Evolutionary conservation across 1,139 yeast genomes (phyloP), one percentile per base, ranked within the genome.

Genomic region (Meyerozyma athensensis): DNA sequence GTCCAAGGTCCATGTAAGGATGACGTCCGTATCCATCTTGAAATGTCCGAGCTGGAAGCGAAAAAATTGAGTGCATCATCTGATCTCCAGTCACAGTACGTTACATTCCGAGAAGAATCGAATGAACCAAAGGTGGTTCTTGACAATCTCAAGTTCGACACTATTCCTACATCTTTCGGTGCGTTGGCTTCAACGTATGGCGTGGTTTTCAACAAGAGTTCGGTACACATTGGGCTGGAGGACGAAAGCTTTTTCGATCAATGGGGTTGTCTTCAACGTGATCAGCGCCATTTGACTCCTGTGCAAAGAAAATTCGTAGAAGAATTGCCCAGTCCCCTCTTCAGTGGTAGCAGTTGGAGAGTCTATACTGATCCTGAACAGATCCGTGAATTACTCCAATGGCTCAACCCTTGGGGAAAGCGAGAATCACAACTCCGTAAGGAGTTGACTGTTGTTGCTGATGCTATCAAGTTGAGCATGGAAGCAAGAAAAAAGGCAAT

Each of bases 1-100:
- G 75, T 92, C 3, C 97, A 90, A 59, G 99, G 99, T 0, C 97
- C 98, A 1, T 67, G 79, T 3, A 67, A 68, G 17, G 82, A 77
- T 36, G 95, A 89, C 47, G 56, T 77, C 17, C 53, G 58, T 19
- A 59, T 59, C 8, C 70, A 68, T 36, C 57, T 79, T 5, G 41
- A 41, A 6, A 43, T 37, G 6, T 39, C 39, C n/a, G 41, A 38
- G 21, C 34, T 37, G 4, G 48, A 40, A 19, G 45, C 39, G 9
- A 45, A 40, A 17, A 41, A 38, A 5, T 14, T 28, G 4, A 39
- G 39, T 4, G 49, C 54, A 13, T 32, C 46, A 3, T 52, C 47
- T 30, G 46, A 52, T 2, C 36, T 65, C 13, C 36, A 43, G 4
- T 58, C 59, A 40, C 41, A 43, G 13, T 36, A 38, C 1, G 46